Conservation (phyloP, 2,329 filamentous ascomycete genomes). For the Iodosphaeria phyllophila region DNA sequence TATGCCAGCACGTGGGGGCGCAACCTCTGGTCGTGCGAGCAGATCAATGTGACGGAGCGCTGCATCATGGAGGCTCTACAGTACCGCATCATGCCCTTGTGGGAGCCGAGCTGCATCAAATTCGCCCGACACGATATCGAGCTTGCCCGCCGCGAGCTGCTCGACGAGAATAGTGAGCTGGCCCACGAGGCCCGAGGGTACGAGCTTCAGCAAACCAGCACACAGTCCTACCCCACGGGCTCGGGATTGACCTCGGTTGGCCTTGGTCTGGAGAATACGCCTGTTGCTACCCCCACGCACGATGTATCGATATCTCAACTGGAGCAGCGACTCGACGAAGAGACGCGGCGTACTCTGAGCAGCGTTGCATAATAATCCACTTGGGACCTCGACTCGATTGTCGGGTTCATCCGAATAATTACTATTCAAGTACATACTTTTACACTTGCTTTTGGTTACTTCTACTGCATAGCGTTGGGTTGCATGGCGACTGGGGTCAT, state of each 20-base stretch:
- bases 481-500: neutral
- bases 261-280: slow-evolving; percentile 21
- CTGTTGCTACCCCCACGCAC: slow-evolving; percentile 18
- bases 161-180: slow-evolving; percentile 8
- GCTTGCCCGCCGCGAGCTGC: slow-evolving; percentile 26
- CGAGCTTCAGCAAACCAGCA: slow-evolving; percentile 7
- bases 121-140: slow-evolving; percentile 46
- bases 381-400: too few relatives aligned
- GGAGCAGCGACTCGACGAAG: too few relatives aligned
- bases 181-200: slow-evolving; percentile 4
- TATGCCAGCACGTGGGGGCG: slow-evolving; percentile 35
- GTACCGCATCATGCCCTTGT: slow-evolving; percentile 44
- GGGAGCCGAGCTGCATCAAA: slow-evolving; percentile 33
- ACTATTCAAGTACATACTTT: too few relatives aligned
- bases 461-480: neutral
- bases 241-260: slow-evolving; percentile 19
- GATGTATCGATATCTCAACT: too few relatives aligned
- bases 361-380: too few relatives aligned
- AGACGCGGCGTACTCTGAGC: too few relatives aligned
- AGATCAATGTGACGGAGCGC: slow-evolving; percentile 45
- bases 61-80: slow-evolving; percentile 44
- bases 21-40: slow-evolving; percentile 36
- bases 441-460: too few relatives aligned
- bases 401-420: too few relatives aligned
- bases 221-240: slow-evolving; percentile 19